Percentiles rank a stretch among this genome's conserved stretches.
Conservation (phyloP, 2,329 filamentous ascomycete species). For the Ophioceras dolichostomum region DNA sequence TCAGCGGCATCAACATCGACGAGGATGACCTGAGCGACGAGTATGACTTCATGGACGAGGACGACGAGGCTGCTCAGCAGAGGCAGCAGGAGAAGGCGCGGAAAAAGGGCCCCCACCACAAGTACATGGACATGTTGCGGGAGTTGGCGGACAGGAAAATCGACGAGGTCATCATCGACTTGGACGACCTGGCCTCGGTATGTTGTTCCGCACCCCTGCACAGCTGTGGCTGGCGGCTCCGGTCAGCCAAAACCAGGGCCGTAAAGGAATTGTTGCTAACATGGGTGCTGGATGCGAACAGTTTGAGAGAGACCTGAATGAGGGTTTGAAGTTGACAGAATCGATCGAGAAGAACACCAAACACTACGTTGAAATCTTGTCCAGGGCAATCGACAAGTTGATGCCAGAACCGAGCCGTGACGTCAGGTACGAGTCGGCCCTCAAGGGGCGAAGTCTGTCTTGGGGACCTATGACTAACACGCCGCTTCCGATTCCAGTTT, state of each 20-base stretch:
- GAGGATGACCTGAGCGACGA: conserved; percentile 81
- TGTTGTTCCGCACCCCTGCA: conserved; percentile 14
- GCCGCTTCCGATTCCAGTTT: conserved; percentile 52
- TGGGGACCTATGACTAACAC: background rate
- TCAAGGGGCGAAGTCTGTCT: conserved; percentile 11
- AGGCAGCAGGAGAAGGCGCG: conserved; percentile 36
- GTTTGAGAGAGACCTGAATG: conserved; percentile 64
- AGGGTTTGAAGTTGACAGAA: conserved; percentile 61
- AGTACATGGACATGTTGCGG: conserved; percentile 83
- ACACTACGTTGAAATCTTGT: conserved; percentile 89
- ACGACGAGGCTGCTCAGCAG: conserved; percentile 44
- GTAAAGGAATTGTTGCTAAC: too few species aligned
- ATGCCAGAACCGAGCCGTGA: conserved; percentile 71
- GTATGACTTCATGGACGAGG: conserved; percentile 85
- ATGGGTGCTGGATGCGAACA: conserved; percentile 18
- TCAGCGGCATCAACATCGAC: conserved; percentile 75
- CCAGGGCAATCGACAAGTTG: conserved; percentile 74
- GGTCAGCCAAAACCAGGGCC: background rate
- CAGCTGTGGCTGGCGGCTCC: too few species aligned
- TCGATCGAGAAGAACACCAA: conserved; percentile 86
- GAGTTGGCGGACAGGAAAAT: conserved; percentile 70
- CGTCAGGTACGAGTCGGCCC: too few species aligned
- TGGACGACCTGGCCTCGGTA: conserved; percentile 76
- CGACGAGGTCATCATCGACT: conserved; percentile 70
- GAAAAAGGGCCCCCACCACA: conserved; percentile 52